Conservation (phyloP, 441 rosid genomes). For the Arabidopsis hybrid region DNA sequence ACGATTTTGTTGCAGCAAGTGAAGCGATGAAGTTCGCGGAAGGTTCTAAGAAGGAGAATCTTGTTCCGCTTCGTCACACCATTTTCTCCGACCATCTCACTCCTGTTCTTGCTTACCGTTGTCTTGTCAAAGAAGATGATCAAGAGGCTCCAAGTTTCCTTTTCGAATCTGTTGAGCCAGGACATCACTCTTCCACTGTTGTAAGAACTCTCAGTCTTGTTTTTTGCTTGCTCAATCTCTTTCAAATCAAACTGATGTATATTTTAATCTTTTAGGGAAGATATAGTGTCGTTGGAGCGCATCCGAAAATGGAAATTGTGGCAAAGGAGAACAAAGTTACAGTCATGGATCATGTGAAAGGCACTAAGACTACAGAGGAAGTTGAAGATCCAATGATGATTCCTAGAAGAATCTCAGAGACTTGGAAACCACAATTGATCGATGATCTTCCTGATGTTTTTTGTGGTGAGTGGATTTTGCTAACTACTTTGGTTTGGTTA, state of each 20-base stretch:
- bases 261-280: constrained; percentile 54
- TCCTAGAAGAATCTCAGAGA: constrained; percentile 67
- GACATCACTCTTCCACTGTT: constrained; percentile 53
- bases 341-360: constrained; percentile 67
- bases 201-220: constrained; percentile 48
- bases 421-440: constrained; percentile 67
- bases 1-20: constrained; percentile 41
- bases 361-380: constrained; percentile 57
- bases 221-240: background rate
- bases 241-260: background rate
- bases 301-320: constrained; percentile 73
- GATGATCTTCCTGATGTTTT: constrained; percentile 80
- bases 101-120: constrained; percentile 78
- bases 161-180: constrained; percentile 75
- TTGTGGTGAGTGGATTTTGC: constrained; percentile 58
- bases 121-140: constrained; percentile 78
- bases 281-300: constrained; percentile 78
- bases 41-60: constrained; percentile 62
- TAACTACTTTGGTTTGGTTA: background rate
- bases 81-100: constrained; percentile 87
- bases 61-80: constrained; percentile 65
- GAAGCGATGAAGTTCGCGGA: constrained; percentile 45
- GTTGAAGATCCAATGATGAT: constrained; percentile 78
- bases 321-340: constrained; percentile 71
- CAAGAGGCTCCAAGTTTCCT: constrained; percentile 83